phyloP scores from a whole-genome alignment of 805 yeast genomes.

The Debaryomyces tyrocola region DNA sequence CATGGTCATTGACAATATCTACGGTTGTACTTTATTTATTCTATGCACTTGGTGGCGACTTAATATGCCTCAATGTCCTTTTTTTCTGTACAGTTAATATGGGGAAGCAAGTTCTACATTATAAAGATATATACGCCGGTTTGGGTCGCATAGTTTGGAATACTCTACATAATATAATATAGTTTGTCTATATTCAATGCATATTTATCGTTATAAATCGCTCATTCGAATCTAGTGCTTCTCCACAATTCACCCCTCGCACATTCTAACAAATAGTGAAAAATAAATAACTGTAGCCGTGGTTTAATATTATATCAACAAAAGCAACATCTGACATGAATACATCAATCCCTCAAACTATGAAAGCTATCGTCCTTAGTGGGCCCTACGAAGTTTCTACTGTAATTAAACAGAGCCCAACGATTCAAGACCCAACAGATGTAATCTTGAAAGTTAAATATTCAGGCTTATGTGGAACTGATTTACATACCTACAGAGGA shows the following conservation, averaged over 20 bases:
- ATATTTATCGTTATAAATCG: neutral
- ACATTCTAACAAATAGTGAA: too few relatives aligned
- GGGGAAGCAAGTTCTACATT: neutral
- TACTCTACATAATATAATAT: neutral
- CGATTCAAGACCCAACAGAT: conserved; percentile 35
- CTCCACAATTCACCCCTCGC: too few relatives aligned
- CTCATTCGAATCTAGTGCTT: too few relatives aligned
- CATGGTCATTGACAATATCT: conserved; percentile 4
- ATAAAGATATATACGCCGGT: neutral
- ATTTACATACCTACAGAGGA: conserved; percentile 57
- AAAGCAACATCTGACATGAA: neutral
- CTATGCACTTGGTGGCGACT: conserved; percentile 21
- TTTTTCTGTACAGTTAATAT: neutral
- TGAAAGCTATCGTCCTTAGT: conserved; percentile 52
- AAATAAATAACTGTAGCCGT: too few relatives aligned
- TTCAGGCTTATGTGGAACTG: conserved; percentile 57
- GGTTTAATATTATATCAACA: too few relatives aligned
- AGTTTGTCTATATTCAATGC: neutral
- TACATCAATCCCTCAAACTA: conserved; percentile 11
- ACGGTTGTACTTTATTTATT: conserved; percentile 13
- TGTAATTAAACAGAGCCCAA: conserved; percentile 41
- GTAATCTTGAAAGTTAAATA: conserved; percentile 48
- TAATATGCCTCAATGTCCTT: conserved; percentile 18
- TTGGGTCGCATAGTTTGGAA: neutral
- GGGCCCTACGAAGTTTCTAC: conserved; percentile 44